Percentiles rank a stretch among this genome's conserved stretches.
phyloP scores from a whole-genome alignment of 1,284 basidiomycete species.

The Moniliophthora roreri region DNA sequence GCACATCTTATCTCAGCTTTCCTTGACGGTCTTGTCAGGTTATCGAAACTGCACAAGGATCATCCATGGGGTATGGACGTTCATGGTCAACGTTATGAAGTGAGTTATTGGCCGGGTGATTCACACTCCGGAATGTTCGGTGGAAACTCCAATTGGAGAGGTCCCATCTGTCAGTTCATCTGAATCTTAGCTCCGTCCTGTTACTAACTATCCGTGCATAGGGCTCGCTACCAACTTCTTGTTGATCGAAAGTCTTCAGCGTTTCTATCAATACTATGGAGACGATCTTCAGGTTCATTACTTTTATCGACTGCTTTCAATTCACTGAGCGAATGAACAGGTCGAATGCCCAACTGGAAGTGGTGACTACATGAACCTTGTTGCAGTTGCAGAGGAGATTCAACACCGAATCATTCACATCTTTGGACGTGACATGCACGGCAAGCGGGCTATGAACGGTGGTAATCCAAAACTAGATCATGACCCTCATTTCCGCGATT shows the following conservation, averaged over 20 bases:
- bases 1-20: neutral
- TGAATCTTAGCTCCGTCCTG: slow-evolving; percentile 6
- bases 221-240: slow-evolving; percentile 96
- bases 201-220: slow-evolving; percentile 21
- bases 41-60: slow-evolving; percentile 89
- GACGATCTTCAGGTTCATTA: slow-evolving; percentile 66
- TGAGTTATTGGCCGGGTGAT: slow-evolving; percentile 98
- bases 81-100: slow-evolving; percentile 88
- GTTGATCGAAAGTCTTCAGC: slow-evolving; percentile 89
- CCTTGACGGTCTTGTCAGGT: slow-evolving; percentile 35
- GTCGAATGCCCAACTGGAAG: slow-evolving; percentile 96
- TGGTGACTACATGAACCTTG: slow-evolving; percentile 95
- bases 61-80: slow-evolving; percentile 95
- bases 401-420: slow-evolving; percentile 97
- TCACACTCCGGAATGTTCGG: slow-evolving; percentile 98
- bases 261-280: slow-evolving; percentile 97
- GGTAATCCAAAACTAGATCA: slow-evolving; percentile 85
- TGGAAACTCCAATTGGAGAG: slow-evolving; percentile 97
- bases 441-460: slow-evolving; percentile 88
- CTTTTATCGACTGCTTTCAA: neutral
- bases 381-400: slow-evolving; percentile 92
- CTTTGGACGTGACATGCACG: slow-evolving; percentile 87
- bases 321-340: slow-evolving; percentile 25
- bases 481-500: slow-evolving; percentile 97
- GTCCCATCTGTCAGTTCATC: slow-evolving; percentile 65